Percentiles rank a stretch among this genome's conserved stretches.
These are phyloP conservation scores for Neofusicoccum cordaticola DNA, from an alignment of 2,329 filamentous ascomycete species.

Conservation along the genomic window DNA sequence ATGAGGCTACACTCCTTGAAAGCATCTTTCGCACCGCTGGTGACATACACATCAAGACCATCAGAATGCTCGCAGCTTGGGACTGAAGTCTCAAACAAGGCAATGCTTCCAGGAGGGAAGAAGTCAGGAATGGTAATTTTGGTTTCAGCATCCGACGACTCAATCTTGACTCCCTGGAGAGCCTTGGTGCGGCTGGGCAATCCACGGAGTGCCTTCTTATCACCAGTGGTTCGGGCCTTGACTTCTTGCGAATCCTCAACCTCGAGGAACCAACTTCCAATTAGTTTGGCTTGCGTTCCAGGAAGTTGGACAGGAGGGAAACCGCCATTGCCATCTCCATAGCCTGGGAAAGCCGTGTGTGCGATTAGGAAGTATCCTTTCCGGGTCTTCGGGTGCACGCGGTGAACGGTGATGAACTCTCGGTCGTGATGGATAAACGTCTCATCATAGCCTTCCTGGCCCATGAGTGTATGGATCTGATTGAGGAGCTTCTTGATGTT, in stretches of 20 bases:
- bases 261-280: conserved; percentile 90
- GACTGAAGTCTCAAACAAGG: conserved; percentile 94
- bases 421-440: conserved; percentile 96
- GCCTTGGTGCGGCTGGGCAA: conserved; percentile 80
- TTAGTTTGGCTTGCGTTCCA: conserved; percentile 78
- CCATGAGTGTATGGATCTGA: conserved; percentile 92
- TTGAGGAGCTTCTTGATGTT: conserved; percentile 91
- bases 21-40: conserved; percentile 73
- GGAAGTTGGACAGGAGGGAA: conserved; percentile 76
- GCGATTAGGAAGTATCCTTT: conserved; percentile 96
- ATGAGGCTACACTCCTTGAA: conserved; percentile 72
- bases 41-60: conserved; percentile 82
- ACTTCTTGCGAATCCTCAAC: conserved; percentile 75
- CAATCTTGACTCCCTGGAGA: conserved; percentile 69
- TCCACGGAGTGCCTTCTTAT: conserved; percentile 71
- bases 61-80: conserved; percentile 79
- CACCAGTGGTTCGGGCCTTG: conserved; percentile 61
- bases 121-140: conserved; percentile 75
- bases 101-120: conserved; percentile 92
- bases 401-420: conserved; percentile 93
- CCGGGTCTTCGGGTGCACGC: conserved; percentile 86
- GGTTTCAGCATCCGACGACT: conserved; percentile 70
- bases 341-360: conserved; percentile 91
- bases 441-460: conserved; percentile 88
- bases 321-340: conserved; percentile 77